These are phyloP conservation scores for Bathelium albidoporum DNA, from an alignment of 495 filamentous ascomycete species.

Conservation along the genomic window DNA sequence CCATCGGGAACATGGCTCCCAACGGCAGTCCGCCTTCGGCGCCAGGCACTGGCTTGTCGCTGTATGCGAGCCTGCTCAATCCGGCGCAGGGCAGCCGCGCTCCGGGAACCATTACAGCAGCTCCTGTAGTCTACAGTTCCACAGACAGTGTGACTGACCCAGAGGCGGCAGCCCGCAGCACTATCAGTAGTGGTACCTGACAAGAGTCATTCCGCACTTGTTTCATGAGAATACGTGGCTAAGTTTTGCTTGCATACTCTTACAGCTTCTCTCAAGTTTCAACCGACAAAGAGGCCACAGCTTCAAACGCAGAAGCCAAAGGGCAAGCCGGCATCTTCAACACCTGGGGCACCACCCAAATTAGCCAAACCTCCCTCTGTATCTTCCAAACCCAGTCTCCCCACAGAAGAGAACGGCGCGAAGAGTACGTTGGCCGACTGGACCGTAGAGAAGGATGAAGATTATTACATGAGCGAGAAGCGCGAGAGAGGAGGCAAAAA, in stretches of 20 bases:
- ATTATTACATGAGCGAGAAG: slow-evolving; percentile 52
- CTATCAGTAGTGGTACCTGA: slow-evolving; percentile 62
- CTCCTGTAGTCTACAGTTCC: slow-evolving; percentile 64
- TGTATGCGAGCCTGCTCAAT: slow-evolving; percentile 57
- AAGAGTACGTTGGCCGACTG: slow-evolving; percentile 79
- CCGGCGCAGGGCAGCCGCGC: slow-evolving; percentile 37
- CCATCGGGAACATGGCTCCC: not conserved
- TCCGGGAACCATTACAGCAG: slow-evolving; percentile 59
- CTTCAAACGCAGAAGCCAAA: slow-evolving; percentile 44
- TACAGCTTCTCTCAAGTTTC: slow-evolving; percentile 71
- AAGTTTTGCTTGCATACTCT: slow-evolving; percentile 28
- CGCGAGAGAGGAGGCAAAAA: slow-evolving; percentile 70
- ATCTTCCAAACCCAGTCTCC: slow-evolving; percentile 8
- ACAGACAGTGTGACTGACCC: slow-evolving; percentile 54
- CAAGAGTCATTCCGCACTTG: slow-evolving; percentile 26
- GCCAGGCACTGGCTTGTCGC: slow-evolving; percentile 35
- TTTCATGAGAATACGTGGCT: slow-evolving; percentile 38
- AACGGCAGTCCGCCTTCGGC: slow-evolving; percentile 6
- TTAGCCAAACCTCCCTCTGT: not conserved
- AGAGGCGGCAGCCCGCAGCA: slow-evolving; percentile 58
- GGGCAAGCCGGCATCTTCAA: slow-evolving; percentile 47
- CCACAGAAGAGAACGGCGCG: slow-evolving; percentile 11
- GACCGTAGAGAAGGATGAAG: slow-evolving; percentile 64
- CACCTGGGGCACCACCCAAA: not conserved
- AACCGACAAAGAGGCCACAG: slow-evolving; percentile 73